phyloP scores from a whole-genome alignment of 2,329 filamentous ascomycete genomes.

The Pestalotiopsis sp. region DNA sequence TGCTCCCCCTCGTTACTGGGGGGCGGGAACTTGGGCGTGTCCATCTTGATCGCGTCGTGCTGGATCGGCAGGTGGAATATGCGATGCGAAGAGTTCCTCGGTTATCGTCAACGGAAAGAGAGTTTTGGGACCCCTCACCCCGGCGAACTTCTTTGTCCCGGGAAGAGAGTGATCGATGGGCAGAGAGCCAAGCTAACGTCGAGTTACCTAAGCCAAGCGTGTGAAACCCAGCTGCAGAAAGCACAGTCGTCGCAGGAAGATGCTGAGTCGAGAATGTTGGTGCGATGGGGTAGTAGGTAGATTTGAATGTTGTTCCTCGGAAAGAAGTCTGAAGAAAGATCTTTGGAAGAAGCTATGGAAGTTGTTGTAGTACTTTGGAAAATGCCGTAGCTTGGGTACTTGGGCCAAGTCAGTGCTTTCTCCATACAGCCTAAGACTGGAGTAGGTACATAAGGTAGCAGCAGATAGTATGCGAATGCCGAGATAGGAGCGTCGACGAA shows the following conservation, averaged over 20 bases:
- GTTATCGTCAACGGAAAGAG: slow-evolving; percentile 10
- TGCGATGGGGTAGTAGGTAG: not conserved
- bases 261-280: not conserved
- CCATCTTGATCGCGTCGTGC: slow-evolving; percentile 48
- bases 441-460: not conserved
- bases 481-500: not conserved
- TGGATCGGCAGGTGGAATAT: not conserved
- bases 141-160: slow-evolving; percentile 4
- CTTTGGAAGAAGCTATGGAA: not conserved
- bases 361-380: not conserved
- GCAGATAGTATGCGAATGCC: not conserved
- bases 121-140: slow-evolving; percentile 8
- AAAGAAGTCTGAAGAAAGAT: not conserved
- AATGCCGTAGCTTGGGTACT: not conserved
- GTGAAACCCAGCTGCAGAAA: not conserved
- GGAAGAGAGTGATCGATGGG: not conserved
- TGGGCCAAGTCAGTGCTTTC: not conserved
- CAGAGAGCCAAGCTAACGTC: not conserved
- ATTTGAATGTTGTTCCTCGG: not conserved
- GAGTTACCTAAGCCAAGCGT: not conserved
- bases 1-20: slow-evolving; percentile 61
- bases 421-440: not conserved
- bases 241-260: not conserved
- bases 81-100: not conserved
- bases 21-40: slow-evolving; percentile 62